These are phyloP conservation scores for Ceratobasidium sp. DNA, from an alignment of 1,284 basidiomycete genomes.

Conservation along the genomic window DNA sequence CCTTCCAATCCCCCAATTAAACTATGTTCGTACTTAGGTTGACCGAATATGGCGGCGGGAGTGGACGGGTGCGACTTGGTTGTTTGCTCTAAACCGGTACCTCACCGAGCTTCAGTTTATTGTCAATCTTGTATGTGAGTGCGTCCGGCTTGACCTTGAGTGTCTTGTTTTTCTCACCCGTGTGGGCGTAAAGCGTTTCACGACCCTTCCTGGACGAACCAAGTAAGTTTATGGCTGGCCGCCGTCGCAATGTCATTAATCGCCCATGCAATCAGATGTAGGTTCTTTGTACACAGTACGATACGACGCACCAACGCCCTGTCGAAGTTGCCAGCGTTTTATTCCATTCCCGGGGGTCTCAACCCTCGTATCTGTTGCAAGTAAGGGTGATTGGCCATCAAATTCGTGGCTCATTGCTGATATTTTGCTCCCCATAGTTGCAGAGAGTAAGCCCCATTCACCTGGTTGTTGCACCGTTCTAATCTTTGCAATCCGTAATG, in stretches of 20 bases:
- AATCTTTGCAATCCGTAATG: background rate
- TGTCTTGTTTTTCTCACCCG: background rate
- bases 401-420: background rate
- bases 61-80: slow-evolving; percentile 44
- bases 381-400: background rate
- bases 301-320: background rate
- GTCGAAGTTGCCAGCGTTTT: slow-evolving; percentile 13
- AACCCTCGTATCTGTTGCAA: slow-evolving; percentile 30
- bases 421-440: slow-evolving; percentile 5
- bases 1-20: background rate
- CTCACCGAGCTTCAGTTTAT: slow-evolving; percentile 43
- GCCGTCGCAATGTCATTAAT: background rate
- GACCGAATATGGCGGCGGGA: slow-evolving; percentile 37
- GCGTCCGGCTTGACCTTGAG: background rate
- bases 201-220: slow-evolving; percentile 23
- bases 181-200: slow-evolving; percentile 14
- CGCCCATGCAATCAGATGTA: background rate
- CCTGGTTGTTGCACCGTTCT: background rate
- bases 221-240: background rate
- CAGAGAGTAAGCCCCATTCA: slow-evolving; percentile 18
- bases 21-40: background rate
- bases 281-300: background rate
- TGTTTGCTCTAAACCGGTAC: slow-evolving; percentile 37
- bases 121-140: slow-evolving; percentile 42
- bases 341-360: slow-evolving; percentile 27